A percentile compares a stretch with the other conserved stretches of the same genome.
phyloP scores from a whole-genome alignment of 768 basidiomycete species.

The Leccinum subgranulosum region DNA sequence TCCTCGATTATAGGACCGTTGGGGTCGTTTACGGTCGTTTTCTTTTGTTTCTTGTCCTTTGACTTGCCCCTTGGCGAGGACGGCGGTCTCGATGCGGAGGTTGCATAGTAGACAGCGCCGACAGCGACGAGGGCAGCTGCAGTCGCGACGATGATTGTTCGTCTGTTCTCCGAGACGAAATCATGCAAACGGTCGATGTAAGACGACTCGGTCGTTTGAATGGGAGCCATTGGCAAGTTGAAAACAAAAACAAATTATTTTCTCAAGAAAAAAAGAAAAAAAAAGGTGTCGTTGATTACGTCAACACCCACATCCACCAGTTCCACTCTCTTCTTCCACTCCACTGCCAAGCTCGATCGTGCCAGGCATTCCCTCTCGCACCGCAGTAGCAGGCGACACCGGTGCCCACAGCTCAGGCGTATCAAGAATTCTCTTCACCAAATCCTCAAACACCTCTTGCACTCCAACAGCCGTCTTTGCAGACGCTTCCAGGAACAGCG shows the following conservation, averaged over 20 bases:
- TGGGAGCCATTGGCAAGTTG: slow-evolving; percentile 20
- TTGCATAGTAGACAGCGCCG: slow-evolving; percentile 71
- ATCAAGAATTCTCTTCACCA: slow-evolving; percentile 80
- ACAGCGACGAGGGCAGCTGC: slow-evolving; percentile 69
- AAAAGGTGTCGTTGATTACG: slow-evolving; percentile 23
- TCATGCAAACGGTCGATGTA: slow-evolving; percentile 62
- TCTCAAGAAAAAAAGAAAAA: background rate
- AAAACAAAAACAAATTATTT: background rate
- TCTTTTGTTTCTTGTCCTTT: slow-evolving; percentile 49
- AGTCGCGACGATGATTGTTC: slow-evolving; percentile 66
- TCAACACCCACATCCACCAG: slow-evolving; percentile 34
- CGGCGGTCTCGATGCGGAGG: slow-evolving; percentile 32
- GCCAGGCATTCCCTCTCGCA: slow-evolving; percentile 38
- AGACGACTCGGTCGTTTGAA: slow-evolving; percentile 14
- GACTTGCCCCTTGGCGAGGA: slow-evolving; percentile 43
- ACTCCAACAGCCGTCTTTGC: slow-evolving; percentile 91
- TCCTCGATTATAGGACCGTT: slow-evolving; percentile 85
- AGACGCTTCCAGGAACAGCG: slow-evolving; percentile 87
- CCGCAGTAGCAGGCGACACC: slow-evolving; percentile 19
- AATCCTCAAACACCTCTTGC: slow-evolving; percentile 67
- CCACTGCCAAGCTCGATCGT: slow-evolving; percentile 34
- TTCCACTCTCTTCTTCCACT: slow-evolving; percentile 10
- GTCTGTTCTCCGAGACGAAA: slow-evolving; percentile 77
- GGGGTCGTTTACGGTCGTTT: slow-evolving; percentile 50
- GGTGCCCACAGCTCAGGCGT: slow-evolving; percentile 78